These are phyloP conservation scores for Punica granatum DNA, from an alignment of 345 rosid genomes.

Conservation along the genomic window DNA sequence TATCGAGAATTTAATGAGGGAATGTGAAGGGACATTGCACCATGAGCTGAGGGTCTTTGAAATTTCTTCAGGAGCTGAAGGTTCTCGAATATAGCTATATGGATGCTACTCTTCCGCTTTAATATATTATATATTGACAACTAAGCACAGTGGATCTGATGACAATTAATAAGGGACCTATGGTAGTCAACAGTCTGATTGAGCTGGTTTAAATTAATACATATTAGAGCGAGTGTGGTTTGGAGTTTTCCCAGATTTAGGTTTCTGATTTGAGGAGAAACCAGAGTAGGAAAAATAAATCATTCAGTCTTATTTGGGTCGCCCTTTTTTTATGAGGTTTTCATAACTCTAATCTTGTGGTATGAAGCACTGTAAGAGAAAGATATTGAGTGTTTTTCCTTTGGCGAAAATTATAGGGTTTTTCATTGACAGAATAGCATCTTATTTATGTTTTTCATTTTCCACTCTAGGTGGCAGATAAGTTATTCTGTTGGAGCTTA, in stretches of 20 bases:
- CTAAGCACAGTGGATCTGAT: not conserved
- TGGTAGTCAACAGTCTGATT: not conserved
- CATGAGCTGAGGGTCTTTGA: too few relatives aligned
- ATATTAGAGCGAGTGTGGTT: not conserved
- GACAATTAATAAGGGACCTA: not conserved
- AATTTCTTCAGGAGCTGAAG: too few relatives aligned
- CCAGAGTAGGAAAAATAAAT: not conserved
- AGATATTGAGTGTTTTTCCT: not conserved
- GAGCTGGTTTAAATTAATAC: not conserved
- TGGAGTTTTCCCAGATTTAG: not conserved
- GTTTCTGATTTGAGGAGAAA: too few relatives aligned
- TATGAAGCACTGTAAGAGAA: not conserved
- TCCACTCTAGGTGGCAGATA: constrained; percentile 64
- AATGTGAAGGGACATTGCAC: too few relatives aligned
- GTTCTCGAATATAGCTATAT: too few relatives aligned
- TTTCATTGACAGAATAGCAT: not conserved
- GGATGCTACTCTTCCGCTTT: too few relatives aligned
- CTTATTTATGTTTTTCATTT: constrained; percentile 1
- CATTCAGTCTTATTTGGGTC: not conserved
- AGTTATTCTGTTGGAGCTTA: constrained; percentile 48
- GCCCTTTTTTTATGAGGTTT: not conserved
- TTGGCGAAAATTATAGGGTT: not conserved
- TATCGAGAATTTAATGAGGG: too few relatives aligned
- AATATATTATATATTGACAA: too few relatives aligned
- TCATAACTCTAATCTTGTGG: not conserved